phyloP scores from a whole-genome alignment of 208 protist species.

The Wallacemonas sp. region DNA sequence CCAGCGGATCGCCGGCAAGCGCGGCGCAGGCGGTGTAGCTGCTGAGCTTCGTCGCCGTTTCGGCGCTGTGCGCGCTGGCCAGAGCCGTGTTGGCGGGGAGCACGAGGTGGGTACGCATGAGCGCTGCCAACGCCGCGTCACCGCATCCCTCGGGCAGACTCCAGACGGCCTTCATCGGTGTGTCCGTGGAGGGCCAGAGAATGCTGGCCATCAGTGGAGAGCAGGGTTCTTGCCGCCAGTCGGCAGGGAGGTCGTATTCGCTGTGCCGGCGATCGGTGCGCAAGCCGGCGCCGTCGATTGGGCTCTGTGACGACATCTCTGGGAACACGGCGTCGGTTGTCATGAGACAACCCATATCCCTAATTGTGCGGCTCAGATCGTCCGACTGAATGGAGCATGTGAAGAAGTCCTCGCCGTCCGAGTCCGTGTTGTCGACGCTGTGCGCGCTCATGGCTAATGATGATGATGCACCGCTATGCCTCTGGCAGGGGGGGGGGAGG shows the following conservation, averaged over 20 bases:
- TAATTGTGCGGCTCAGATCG: neutral
- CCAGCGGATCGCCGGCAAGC: neutral
- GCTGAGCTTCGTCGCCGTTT: neutral
- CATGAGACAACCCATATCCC: neutral
- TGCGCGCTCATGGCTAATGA: too few relatives aligned
- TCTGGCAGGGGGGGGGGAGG: too few relatives aligned
- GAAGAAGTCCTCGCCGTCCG: conserved; percentile 11
- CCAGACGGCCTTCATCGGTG: too few relatives aligned
- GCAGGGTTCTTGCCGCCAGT: neutral
- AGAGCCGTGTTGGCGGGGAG: neutral
- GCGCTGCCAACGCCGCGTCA: neutral
- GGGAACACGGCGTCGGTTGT: neutral
- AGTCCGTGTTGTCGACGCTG: neutral
- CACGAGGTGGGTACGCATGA: neutral
- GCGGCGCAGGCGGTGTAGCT: neutral
- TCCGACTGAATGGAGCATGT: neutral
- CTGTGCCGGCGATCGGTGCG: neutral
- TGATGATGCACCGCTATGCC: too few relatives aligned
- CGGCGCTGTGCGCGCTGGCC: neutral
- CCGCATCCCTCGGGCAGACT: neutral
- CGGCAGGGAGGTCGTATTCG: neutral
- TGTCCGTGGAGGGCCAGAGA: too few relatives aligned
- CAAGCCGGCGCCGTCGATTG: neutral
- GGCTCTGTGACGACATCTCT: neutral
- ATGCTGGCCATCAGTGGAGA: neutral